Percentiles rank a stretch among this genome's conserved stretches.
phyloP scores from a whole-genome alignment of 192 early-diverging fungal genomes.

The Spizellomyces sp. region DNA sequence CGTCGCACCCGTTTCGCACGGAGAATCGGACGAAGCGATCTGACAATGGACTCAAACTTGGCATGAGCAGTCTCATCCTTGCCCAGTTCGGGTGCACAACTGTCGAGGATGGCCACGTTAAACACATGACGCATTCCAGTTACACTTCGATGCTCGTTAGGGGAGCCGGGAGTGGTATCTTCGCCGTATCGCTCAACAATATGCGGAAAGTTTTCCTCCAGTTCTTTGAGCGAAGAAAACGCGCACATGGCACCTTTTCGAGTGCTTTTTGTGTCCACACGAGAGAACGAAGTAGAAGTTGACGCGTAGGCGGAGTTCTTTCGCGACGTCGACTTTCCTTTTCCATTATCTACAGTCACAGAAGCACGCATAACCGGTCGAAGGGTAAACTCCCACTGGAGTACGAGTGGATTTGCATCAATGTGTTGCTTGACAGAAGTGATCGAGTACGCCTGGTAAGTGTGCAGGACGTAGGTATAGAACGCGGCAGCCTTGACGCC shows the following conservation, averaged over 20 bases:
- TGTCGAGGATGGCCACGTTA: slow-evolving; percentile 79
- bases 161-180: slow-evolving; percentile 8
- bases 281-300: slow-evolving; percentile 74
- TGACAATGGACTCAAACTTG: slow-evolving; percentile 66
- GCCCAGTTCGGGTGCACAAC: slow-evolving; percentile 58
- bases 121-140: slow-evolving; percentile 64
- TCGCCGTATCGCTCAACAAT: slow-evolving; percentile 63
- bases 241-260: slow-evolving; percentile 89
- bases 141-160: neutral
- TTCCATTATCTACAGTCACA: neutral
- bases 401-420: slow-evolving; percentile 33
- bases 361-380: slow-evolving; percentile 33
- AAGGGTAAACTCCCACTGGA: slow-evolving; percentile 57
- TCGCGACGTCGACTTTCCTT: neutral
- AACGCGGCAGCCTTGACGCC: slow-evolving; percentile 80
- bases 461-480: slow-evolving; percentile 95
- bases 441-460: slow-evolving; percentile 97
- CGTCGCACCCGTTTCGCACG: slow-evolving; percentile 80
- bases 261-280: slow-evolving; percentile 54
- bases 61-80: slow-evolving; percentile 69
- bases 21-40: slow-evolving; percentile 60
- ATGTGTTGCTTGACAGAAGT: slow-evolving; percentile 67
- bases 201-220: slow-evolving; percentile 64
- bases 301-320: slow-evolving; percentile 47
- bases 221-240: slow-evolving; percentile 66